These are phyloP conservation scores for Phycomyces nitens DNA, from an alignment of 192 early-diverging fungal species.

Conservation along the genomic window DNA sequence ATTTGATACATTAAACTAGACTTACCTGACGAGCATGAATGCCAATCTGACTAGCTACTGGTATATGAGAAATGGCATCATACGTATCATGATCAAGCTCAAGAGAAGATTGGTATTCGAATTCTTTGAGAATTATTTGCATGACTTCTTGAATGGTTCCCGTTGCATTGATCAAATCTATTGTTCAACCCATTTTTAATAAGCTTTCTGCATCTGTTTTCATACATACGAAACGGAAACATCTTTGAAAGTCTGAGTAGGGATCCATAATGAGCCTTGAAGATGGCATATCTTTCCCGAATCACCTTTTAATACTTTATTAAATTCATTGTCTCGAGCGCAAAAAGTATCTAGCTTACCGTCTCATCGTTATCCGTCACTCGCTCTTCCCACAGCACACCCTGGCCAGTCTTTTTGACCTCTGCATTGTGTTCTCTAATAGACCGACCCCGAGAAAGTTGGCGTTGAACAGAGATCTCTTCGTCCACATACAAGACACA, in stretches of 20 bases:
- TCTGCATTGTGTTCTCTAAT: conserved; percentile 50
- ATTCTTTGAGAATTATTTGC: conserved; percentile 55
- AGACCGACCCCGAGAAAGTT: conserved; percentile 41
- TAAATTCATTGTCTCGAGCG: neutral
- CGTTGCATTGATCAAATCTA: conserved; percentile 57
- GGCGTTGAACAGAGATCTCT: conserved; percentile 48
- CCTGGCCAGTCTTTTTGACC: conserved; percentile 47
- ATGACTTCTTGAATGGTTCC: conserved; percentile 54
- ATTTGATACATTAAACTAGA: neutral
- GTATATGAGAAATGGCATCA: conserved; percentile 56
- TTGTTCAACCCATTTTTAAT: neutral
- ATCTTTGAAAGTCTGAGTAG: conserved; percentile 51
- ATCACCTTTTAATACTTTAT: conserved; percentile 44
- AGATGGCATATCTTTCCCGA: conserved; percentile 52
- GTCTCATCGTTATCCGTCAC: conserved; percentile 54
- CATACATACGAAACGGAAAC: conserved; percentile 55
- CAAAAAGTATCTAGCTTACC: conserved; percentile 26
- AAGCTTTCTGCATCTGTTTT: neutral
- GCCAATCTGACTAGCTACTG: conserved; percentile 54
- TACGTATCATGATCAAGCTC: conserved; percentile 45
- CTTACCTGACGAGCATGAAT: conserved; percentile 48
- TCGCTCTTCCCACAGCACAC: conserved; percentile 51
- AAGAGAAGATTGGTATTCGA: conserved; percentile 55
- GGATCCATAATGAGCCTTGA: conserved; percentile 56
- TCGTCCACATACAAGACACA: conserved; percentile 58